Conservation (phyloP, 495 filamentous ascomycete genomes). For the Xylaria acuta region DNA sequence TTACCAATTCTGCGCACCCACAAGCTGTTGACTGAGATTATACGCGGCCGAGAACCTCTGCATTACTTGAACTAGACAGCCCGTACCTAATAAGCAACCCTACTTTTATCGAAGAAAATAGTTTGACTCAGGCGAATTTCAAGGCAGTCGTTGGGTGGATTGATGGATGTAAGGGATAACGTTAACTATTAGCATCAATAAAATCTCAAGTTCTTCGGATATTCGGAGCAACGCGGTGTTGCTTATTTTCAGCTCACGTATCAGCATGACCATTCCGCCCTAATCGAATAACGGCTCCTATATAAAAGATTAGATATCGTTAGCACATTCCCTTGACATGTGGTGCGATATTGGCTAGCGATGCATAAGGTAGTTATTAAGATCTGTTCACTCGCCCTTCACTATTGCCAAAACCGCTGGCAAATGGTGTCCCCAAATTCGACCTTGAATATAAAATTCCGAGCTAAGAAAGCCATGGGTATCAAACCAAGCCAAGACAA, state of each 20-base stretch:
- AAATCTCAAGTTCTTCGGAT: background rate
- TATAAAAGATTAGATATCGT: background rate
- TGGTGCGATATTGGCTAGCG: background rate
- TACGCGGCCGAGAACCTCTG: background rate
- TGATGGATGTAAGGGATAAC: background rate
- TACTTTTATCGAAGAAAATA: background rate
- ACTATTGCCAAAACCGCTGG: background rate
- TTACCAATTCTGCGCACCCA: background rate
- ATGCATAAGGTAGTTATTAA: background rate
- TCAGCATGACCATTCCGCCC: background rate
- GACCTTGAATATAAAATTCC: background rate
- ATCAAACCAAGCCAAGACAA: background rate
- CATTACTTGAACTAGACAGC: background rate
- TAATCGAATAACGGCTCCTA: background rate
- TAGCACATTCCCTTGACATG: conserved; percentile 1
- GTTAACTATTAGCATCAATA: conserved; percentile 1
- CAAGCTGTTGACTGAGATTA: background rate
- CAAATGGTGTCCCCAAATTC: background rate
- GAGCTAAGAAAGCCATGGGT: background rate
- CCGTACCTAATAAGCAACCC: background rate
- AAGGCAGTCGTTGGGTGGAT: background rate
- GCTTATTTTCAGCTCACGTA: background rate
- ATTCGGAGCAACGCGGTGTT: background rate
- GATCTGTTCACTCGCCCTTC: background rate
- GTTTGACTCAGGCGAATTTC: background rate